phyloP scores from a whole-genome alignment of 1,139 yeast genomes.

The Pichiaceae sp. region DNA sequence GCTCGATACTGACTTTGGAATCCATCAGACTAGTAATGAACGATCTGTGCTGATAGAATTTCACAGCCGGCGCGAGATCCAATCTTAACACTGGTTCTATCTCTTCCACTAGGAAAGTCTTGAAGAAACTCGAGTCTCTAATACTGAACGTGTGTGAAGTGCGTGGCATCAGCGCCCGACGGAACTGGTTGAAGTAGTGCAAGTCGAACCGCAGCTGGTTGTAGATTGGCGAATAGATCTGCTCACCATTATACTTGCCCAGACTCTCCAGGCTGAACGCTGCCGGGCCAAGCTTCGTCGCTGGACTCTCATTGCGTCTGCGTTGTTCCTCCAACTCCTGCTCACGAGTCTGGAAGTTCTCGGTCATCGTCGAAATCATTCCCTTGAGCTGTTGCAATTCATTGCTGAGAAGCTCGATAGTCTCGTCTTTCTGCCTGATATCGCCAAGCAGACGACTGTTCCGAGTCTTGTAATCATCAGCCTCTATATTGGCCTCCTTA shows the following conservation, averaged over 20 bases:
- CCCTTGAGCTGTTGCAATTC: conserved; percentile 66
- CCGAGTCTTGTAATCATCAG: conserved; percentile 26
- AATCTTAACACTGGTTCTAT: conserved; percentile 62
- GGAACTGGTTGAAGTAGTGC: conserved; percentile 22
- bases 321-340: not conserved
- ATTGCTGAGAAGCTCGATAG: conserved; percentile 57
- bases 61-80: conserved; percentile 53
- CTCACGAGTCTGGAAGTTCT: not conserved
- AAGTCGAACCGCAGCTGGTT: conserved; percentile 54
- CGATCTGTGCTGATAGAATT: conserved; percentile 45
- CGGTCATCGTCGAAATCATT: conserved; percentile 26
- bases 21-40: conserved; percentile 65
- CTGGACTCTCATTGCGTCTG: not conserved
- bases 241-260: conserved; percentile 14
- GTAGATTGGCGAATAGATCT: conserved; percentile 43
- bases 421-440: conserved; percentile 61
- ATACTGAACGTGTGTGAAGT: conserved; percentile 5
- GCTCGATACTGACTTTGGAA: conserved; percentile 78
- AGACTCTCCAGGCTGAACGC: conserved; percentile 12
- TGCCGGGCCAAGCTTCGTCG: conserved; percentile 7
- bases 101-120: conserved; percentile 64
- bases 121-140: conserved; percentile 54
- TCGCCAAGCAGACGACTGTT: conserved; percentile 57
- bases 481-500: conserved; percentile 48
- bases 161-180: conserved; percentile 8